Evolutionary conservation across 306 rosid species (phyloP).

Genomic region (Quercus rubra): DNA sequence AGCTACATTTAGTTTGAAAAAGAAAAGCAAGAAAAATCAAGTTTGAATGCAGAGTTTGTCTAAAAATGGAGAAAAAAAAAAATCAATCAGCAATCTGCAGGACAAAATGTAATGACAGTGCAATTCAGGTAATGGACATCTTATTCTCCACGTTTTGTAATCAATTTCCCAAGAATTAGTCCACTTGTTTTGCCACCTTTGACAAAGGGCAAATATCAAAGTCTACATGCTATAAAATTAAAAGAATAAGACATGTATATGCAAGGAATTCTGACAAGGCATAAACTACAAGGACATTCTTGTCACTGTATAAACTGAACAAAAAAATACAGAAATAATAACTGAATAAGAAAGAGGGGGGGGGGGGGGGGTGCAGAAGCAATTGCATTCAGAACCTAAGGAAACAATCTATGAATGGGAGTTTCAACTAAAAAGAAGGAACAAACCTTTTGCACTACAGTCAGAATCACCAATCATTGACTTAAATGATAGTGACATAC

Average conservation of each 20-base stretch:
- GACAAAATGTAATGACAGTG: neutral
- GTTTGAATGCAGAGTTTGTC: neutral
- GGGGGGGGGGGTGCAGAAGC: neutral
- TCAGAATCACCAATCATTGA: constrained; percentile 49
- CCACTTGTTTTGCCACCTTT: neutral
- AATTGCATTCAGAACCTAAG: neutral
- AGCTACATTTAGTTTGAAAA: neutral
- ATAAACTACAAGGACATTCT: neutral
- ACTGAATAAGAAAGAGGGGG: neutral
- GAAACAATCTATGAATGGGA: neutral
- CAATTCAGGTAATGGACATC: neutral
- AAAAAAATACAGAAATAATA: neutral
- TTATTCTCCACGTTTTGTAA: neutral
- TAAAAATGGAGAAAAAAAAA: neutral
- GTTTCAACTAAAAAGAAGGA: neutral
- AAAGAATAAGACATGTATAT: neutral
- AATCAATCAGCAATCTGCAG: neutral
- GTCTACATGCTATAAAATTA: neutral
- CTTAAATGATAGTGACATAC: constrained; percentile 42
- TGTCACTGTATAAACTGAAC: neutral
- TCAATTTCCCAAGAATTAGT: constrained; percentile 1
- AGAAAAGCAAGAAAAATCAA: neutral
- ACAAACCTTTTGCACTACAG: constrained; percentile 54
- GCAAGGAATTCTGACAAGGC: neutral
- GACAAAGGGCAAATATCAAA: neutral